Base-by-base conservation (phyloP, 306 rosid genomes). In the Fragaria ananassa region DNA sequence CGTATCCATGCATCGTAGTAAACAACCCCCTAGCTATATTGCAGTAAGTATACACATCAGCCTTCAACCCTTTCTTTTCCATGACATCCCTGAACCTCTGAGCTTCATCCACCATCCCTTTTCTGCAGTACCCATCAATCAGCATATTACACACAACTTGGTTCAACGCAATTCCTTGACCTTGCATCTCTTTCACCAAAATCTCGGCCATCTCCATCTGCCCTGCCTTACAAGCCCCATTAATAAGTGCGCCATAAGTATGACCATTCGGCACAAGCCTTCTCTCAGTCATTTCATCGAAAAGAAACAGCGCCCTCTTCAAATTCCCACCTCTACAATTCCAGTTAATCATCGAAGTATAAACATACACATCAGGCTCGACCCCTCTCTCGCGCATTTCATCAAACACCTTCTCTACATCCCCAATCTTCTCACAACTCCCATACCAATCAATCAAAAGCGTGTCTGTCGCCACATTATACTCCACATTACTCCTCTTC, bases 121-220 rank as follows among this genome's bases (percentile, higher is more conserved):
- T 86, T 76, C 79, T 88, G 82, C 96, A 87, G 76, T 82, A 92
- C 61, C 98, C 98, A 71, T 92, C 86, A 18, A 94, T 85, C 84
- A 89, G 64, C 8, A 89, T 84, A 85, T 92, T 89, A 70, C 81
- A 85, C 72, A 91, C 87, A 8, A 94, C 84, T 61, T 49, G 74
- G 73, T 90, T 92, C 29, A 81, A 35, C 61, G 72, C 88, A 73
- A 86, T 15, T 10, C 96, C 93, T 63, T 88, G 84, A 57, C 72
- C 80, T 56, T 88, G 91, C 95, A 90, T 89, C 84, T 92, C 95
- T 45, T 80, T 80, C 74, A 90, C 77, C 84, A 94, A 81, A 31
- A 89, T 83, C 54, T 86, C 89, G 1, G 95, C 97, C 25, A 86
- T 91, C 61, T 88, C 86, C 89, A 90, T 86, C 73, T 89, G 84